Base-by-base conservation (phyloP, 129 eudicot species). In the Saussurea involucrata region DNA sequence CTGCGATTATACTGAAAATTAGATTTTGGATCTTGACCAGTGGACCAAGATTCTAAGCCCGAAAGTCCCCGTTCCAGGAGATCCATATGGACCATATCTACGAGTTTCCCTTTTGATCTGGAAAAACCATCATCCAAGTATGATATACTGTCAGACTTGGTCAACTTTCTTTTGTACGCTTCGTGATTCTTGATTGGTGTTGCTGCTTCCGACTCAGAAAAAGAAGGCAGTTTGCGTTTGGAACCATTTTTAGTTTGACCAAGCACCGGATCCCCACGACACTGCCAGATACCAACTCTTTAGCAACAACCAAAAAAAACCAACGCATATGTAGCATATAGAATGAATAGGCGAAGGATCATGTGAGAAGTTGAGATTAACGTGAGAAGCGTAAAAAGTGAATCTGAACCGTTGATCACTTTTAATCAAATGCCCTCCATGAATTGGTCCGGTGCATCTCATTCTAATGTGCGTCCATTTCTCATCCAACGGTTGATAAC, bases 11-110 rank as follows among this genome's bases (percentile, higher is more conserved):
- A 75, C 5, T 44, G 72, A 49, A 10, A 10, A 74, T 53, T 64
- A 68, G 70, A 71, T 53, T 37, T 72, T 44, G 81, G 31, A 58
- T 63, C 71, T 68, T 74, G 70, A 66, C 24, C 72, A 44, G 76
- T 33, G 10, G 74, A 72, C 64, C 84, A 76, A 40, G 67, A 74
- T 75, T 75, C 83, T 27, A 32, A 55, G 24, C 42, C 76, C 0
- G 29, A 37, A 73, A 31, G 78, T 78, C 68, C 80, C 92, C 86
- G 77, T 68, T 82, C 80, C 25, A 81, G 75, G 66, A 42, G 78
- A 74, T 78, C 75, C 68, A 53, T 67, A 78, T 83, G 78, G 72
- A 76, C 75, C 68, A 53, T 67, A 78, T 83, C 86, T 73, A 55
- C 76, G 46, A 69, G 73, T 46, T 76, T 53, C 64, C 63, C 69